Conservation (phyloP, 768 basidiomycete species). For the Termitomyces sp. region DNA sequence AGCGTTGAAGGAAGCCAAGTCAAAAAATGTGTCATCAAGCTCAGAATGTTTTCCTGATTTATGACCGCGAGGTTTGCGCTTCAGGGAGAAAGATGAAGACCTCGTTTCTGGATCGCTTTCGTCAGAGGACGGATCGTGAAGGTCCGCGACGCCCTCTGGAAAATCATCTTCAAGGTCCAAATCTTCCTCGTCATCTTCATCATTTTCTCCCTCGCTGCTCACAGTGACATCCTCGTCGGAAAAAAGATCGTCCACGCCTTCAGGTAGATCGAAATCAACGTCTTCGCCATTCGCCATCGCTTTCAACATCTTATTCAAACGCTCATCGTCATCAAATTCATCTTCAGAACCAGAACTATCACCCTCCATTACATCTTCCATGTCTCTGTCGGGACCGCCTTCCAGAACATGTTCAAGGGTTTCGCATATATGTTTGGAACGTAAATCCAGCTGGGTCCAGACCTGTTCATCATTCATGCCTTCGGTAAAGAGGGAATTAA, state of each 20-base stretch:
- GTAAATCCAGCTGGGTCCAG: conserved; percentile 91
- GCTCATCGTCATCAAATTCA: conserved; percentile 26
- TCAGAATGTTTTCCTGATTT: conserved; percentile 21
- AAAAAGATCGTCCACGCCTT: conserved; percentile 21
- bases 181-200: conserved; percentile 21
- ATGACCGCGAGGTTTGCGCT: conserved; percentile 14
- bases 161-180: conserved; percentile 13
- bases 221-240: conserved; percentile 14
- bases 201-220: conserved; percentile 18
- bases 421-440: conserved; percentile 63
- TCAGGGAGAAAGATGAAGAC: conserved; percentile 19
- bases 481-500: conserved; percentile 68
- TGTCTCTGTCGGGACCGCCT: conserved; percentile 24
- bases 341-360: conserved; percentile 25
- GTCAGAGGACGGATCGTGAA: conserved; percentile 34
- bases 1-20: conserved; percentile 81
- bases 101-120: conserved; percentile 26
- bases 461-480: conserved; percentile 83
- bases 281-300: conserved; percentile 27
- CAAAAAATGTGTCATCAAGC: conserved; percentile 90
- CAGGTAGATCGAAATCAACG: conserved; percentile 26
- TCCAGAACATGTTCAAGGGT: conserved; percentile 64
- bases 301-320: conserved; percentile 20
- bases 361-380: conserved; percentile 22
- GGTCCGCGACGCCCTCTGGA: conserved; percentile 20